Evolutionary conservation across 306 rosid species (phyloP).

Genomic region (Vigna hirtella): DNA sequence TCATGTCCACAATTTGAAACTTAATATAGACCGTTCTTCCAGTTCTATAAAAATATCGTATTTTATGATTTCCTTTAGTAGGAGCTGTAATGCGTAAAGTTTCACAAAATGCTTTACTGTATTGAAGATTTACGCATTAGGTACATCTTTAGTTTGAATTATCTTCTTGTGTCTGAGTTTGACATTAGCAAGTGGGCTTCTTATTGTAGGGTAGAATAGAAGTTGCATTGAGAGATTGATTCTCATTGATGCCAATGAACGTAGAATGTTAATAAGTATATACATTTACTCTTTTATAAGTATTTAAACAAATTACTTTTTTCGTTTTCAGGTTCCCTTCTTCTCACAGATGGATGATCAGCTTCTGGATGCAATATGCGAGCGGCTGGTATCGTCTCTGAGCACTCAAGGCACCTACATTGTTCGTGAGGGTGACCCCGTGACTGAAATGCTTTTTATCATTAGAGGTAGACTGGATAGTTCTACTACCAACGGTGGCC

Average conservation of each 20-base stretch:
- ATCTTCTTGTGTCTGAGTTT: slow-evolving; percentile 12
- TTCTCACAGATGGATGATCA: slow-evolving; percentile 98
- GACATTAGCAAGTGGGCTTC: slow-evolving; percentile 10
- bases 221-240: slow-evolving; percentile 30
- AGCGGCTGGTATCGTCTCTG: slow-evolving; percentile 87
- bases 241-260: slow-evolving; percentile 14
- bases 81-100: slow-evolving; percentile 5
- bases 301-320: slow-evolving; percentile 29
- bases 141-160: not conserved
- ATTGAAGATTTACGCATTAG: slow-evolving; percentile 1
- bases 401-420: slow-evolving; percentile 90
- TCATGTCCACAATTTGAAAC: slow-evolving; percentile 31
- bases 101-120: slow-evolving; percentile 9
- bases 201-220: not conserved
- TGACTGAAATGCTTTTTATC: slow-evolving; percentile 88
- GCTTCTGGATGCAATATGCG: slow-evolving; percentile 96
- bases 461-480: slow-evolving; percentile 94
- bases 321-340: slow-evolving; percentile 83
- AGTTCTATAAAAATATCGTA: slow-evolving; percentile 5
- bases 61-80: slow-evolving; percentile 12
- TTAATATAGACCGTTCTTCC: slow-evolving; percentile 28
- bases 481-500: slow-evolving; percentile 94
- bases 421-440: slow-evolving; percentile 97
- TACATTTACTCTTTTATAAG: slow-evolving; percentile 6
- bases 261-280: slow-evolving; percentile 1